Evolutionary conservation across 805 yeast genomes (phyloP).

Genomic region (Candida oleophila): DNA sequence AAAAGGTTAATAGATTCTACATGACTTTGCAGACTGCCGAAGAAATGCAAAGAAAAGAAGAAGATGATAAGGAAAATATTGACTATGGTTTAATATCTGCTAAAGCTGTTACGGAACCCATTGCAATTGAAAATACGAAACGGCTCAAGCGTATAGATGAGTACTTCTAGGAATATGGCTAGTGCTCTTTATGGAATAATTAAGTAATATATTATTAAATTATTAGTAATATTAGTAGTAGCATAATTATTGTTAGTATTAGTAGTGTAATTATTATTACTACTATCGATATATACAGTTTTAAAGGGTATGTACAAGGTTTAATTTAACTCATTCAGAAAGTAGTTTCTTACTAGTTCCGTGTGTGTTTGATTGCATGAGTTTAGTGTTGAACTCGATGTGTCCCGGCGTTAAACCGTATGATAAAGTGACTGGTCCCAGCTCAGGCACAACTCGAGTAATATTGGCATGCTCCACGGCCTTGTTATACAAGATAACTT

Average conservation of each 20-base stretch:
- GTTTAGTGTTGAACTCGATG: not conserved
- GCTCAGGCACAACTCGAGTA: not conserved
- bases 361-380: not conserved
- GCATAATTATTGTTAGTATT: no score
- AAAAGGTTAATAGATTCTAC: conserved; percentile 35
- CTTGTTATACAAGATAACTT: conserved; percentile 16
- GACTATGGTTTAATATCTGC: not conserved
- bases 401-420: not conserved
- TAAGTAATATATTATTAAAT: no score
- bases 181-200: not conserved
- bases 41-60: not conserved
- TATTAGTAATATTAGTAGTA: no score
- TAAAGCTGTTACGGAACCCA: not conserved
- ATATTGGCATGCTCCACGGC: conserved; percentile 3
- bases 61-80: not conserved
- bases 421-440: not conserved
- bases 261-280: no score
- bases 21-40: conserved; percentile 25
- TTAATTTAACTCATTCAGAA: not conserved
- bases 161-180: no score
- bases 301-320: not conserved
- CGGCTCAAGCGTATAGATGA: not conserved
- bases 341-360: not conserved
- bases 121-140: not conserved
- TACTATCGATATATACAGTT: no score